Base-by-base conservation (phyloP, 164 flowering plant species). In the Piper betle region DNA sequence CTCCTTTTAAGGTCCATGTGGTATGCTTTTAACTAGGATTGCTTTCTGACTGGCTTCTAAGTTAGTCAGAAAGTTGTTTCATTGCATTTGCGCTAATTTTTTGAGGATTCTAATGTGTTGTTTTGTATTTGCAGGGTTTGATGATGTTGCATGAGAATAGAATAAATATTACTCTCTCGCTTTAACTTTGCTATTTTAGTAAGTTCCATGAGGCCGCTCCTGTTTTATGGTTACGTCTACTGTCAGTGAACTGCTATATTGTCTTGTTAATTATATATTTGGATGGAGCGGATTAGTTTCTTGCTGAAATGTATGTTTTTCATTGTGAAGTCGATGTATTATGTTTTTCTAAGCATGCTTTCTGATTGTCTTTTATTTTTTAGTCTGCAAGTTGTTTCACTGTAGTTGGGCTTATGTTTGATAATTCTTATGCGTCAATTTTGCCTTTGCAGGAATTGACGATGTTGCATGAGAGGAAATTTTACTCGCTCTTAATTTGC, bases 401-500 rank as follows among this genome's bases (percentile, higher is more conserved):
- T 46, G 10, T 9, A 0, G 10, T 46, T 15, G 50, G 15, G 50
- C 50, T 10, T 15, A 46, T 10, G 12, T 2, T 2, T 46, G 10
- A 10, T 4, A 15, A 46, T 46, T 10, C 50, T 46, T 18, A 18
- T 15, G 20, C 4, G 39, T 37, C 33, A 5, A 16, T 7, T 55
- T 25, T 38, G 37, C 33, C 1, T 9, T 55, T 25, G 39, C 3
- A 9, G 15, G 38, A 39, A 17, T 55, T 7, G 25, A 25, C 33
- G 16, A 20, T 33, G 10, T 25, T 19, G 3, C 39, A 55, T 55
- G 2, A 10, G 60, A 40, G 39, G 60, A 46, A 37, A 58, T 16
- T 39, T 58, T 58, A 58, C 46, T n/a, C n/a, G 18, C 46, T 58
- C 17, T 18, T 58, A 5, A 16, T 15, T 40, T 37, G 74, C 60